A percentile compares a stretch with the other conserved stretches of the same genome.
Evolutionary conservation across 176 grass and related monocot genomes (phyloP).

Genomic region (Tillandsia leiboldiana): DNA sequence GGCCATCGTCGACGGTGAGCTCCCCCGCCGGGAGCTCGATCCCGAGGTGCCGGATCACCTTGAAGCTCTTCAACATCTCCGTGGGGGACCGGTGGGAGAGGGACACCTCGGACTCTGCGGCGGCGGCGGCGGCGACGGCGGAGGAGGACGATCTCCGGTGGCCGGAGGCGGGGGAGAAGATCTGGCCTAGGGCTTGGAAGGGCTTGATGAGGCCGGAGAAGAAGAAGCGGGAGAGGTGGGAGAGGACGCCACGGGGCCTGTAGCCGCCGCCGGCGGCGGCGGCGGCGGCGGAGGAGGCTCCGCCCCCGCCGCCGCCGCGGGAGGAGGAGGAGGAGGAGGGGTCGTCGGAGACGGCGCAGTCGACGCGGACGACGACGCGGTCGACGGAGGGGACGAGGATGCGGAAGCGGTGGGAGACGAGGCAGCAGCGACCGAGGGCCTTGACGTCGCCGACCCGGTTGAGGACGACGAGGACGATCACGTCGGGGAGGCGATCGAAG

Average conservation of each 20-base stretch:
- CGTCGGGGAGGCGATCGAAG: constrained; percentile 78
- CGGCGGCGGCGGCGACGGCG: constrained; percentile 20
- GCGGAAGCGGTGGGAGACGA: constrained; percentile 76
- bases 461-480: constrained; percentile 68
- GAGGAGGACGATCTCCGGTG: constrained; percentile 18
- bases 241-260: constrained; percentile 36
- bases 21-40: constrained; percentile 22
- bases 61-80: constrained; percentile 22
- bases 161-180: constrained; percentile 43
- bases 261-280: no score
- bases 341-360: constrained; percentile 88
- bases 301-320: neutral
- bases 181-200: constrained; percentile 68
- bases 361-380: constrained; percentile 68
- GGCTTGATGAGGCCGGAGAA: constrained; percentile 63
- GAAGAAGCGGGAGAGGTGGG: constrained; percentile 56
- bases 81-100: constrained; percentile 22
- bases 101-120: constrained; percentile 51
- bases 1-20: constrained; percentile 3
- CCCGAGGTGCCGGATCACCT: constrained; percentile 14
- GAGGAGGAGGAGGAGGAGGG: constrained; percentile 1
- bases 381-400: constrained; percentile 63
- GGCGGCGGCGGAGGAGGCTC: constrained; percentile 6
- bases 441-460: constrained; percentile 85
- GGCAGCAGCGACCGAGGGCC: constrained; percentile 76